phyloP scores from a whole-genome alignment of 148 eudicot genomes.

The Silene latifolia region DNA sequence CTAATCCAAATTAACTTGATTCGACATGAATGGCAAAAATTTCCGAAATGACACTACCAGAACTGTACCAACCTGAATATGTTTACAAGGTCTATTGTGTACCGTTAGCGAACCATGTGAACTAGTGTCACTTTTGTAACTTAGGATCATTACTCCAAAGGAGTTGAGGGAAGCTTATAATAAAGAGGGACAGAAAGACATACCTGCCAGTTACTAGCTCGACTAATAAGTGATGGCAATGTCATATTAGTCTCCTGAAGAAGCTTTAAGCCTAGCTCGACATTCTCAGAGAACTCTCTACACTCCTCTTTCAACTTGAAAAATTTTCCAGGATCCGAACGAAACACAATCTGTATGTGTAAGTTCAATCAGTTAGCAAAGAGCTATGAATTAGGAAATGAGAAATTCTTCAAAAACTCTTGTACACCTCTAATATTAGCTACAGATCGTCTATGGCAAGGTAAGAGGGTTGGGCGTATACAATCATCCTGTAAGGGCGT shows the following conservation, averaged over 20 bases:
- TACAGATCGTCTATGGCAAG: background rate
- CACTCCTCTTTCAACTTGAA: slow-evolving; percentile 64
- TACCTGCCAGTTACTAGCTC: slow-evolving; percentile 81
- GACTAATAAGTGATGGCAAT: slow-evolving; percentile 29
- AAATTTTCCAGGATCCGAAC: slow-evolving; percentile 65
- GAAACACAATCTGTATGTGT: slow-evolving; percentile 57
- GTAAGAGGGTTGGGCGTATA: background rate
- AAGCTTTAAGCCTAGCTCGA: slow-evolving; percentile 25
- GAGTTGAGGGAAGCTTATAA: background rate
- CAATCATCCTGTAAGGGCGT: background rate
- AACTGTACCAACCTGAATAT: too few relatives aligned
- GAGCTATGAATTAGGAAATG: background rate
- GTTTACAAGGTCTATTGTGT: too few relatives aligned
- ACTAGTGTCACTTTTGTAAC: background rate
- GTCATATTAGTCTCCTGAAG: slow-evolving; percentile 18
- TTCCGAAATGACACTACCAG: too few relatives aligned
- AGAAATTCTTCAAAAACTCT: background rate
- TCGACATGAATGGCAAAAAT: too few relatives aligned
- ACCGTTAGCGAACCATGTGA: background rate
- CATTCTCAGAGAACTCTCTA: slow-evolving; percentile 45
- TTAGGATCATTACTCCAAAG: background rate
- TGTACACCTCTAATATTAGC: background rate
- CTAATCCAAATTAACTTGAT: too few relatives aligned
- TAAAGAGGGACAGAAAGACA: background rate
- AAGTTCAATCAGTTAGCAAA: slow-evolving; percentile 19